Base-by-base conservation (phyloP, 257 asterid species). In the Scutellaria galericulata region DNA sequence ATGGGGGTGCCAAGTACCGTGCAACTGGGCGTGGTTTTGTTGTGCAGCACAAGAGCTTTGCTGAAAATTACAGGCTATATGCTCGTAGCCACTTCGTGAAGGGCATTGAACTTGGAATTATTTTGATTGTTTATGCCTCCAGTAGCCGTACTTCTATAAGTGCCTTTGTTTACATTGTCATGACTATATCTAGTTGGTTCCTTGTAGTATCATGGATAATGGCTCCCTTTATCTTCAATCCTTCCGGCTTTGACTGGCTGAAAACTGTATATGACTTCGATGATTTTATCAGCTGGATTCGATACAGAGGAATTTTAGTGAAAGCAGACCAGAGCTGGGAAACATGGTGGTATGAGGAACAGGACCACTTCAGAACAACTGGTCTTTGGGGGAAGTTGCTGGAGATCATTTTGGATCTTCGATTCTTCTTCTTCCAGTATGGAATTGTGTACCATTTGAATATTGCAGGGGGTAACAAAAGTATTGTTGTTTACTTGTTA, bases 1-100 rank as follows among this genome's bases (percentile, higher is more conserved):
- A 93, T 52, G 98, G 98, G 6, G 98, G 98, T 52, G 97, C 98
- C 55, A 93, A 93, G 81, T 93, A 93, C 54, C 88, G 96, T 53
- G 96, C 97, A 22, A 93, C 98, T 0, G 98, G 97, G 20, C 96
- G 97, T 24, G 98, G 98, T 55, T 93, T 93, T 77, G 97, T 93
- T 52, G 98, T 93, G 59, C 86, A 89, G 82, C 97, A 84, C 83
- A 93, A 88, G 79, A 88, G 94, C 70, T 90, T 90, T 55, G 86
- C 91, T 15, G 97, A 93, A 73, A 93, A 91, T 68, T 93, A 86
- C 80, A 79, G 97, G 79, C 85, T 93, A 52, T 93, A 93, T 74
- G 75, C 97, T 3, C 94, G 97, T 31, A 93, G 98, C 89, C 98
- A 93, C 81, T 91, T 93, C 35, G 92, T 93, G 75, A 93, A 89